These are phyloP conservation scores for Thymus mandschuricus DNA, from an alignment of 257 asterid genomes.

Conservation along the genomic window DNA sequence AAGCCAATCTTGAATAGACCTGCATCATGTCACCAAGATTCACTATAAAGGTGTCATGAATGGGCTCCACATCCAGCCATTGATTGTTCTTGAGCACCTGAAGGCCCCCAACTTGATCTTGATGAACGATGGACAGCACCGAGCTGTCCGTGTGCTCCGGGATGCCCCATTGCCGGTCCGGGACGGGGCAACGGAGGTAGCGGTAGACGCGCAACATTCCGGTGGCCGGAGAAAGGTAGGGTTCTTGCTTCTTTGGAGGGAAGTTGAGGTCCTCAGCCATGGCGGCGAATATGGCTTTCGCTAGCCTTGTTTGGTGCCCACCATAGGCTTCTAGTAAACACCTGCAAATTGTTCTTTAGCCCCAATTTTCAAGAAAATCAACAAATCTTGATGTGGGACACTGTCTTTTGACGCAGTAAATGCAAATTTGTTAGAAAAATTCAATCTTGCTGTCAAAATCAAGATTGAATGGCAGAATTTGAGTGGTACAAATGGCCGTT, in stretches of 20 bases:
- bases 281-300: slow-evolving; percentile 47
- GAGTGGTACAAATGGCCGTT: not conserved
- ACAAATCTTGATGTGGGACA: too few relatives aligned
- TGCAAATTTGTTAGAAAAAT: not conserved
- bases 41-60: slow-evolving; percentile 60
- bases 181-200: slow-evolving; percentile 59
- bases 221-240: slow-evolving; percentile 56
- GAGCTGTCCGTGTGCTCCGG: slow-evolving; percentile 86
- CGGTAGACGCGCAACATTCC: slow-evolving; percentile 80
- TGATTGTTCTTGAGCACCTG: slow-evolving; percentile 55
- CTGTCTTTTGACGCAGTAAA: too few relatives aligned
- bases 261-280: slow-evolving; percentile 54
- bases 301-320: slow-evolving; percentile 60
- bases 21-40: slow-evolving; percentile 90
- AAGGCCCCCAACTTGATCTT: slow-evolving; percentile 86
- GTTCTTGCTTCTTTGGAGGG: slow-evolving; percentile 33
- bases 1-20: slow-evolving; percentile 36
- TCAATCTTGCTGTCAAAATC: not conserved
- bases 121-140: slow-evolving; percentile 66
- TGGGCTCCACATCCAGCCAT: slow-evolving; percentile 73
- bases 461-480: not conserved
- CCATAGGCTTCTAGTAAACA: slow-evolving; percentile 68
- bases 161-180: slow-evolving; percentile 63
- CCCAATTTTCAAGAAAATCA: too few relatives aligned
- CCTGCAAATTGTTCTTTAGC: slow-evolving; percentile 34